A percentile compares a stretch with the other conserved stretches of the same genome.
These are phyloP conservation scores for Herpetospermum pedunculosum DNA, from an alignment of 306 rosid genomes.

Conservation along the genomic window DNA sequence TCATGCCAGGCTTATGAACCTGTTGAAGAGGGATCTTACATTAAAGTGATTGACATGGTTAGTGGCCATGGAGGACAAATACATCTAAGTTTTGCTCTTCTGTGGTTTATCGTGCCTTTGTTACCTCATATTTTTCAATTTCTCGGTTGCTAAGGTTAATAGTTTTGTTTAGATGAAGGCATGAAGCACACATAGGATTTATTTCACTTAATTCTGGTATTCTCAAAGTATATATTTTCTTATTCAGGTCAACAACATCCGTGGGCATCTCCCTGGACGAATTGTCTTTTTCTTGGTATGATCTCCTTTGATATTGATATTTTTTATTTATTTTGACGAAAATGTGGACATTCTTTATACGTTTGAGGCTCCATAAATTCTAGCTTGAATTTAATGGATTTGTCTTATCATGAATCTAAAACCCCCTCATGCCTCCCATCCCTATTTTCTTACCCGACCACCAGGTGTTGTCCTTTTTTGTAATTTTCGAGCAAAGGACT, in stretches of 20 bases:
- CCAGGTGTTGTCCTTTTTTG: background rate
- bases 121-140: too few relatives aligned
- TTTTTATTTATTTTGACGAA: background rate
- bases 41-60: conserved; percentile 97
- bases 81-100: conserved; percentile 56
- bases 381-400: background rate
- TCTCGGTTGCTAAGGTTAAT: conserved; percentile 1
- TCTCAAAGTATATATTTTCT: conserved; percentile 16
- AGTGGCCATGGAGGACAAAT: conserved; percentile 97
- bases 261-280: conserved; percentile 98
- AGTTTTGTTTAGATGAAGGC: conserved; percentile 1
- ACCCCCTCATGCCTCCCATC: background rate
- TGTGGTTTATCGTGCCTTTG: background rate
- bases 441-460: too few relatives aligned
- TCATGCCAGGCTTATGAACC: conserved; percentile 71
- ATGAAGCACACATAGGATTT: background rate
- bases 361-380: background rate
- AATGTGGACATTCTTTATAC: conserved; percentile 11
- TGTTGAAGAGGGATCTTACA: conserved; percentile 94
- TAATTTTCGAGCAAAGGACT: background rate
- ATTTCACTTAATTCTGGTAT: conserved; percentile 2
- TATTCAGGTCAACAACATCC: conserved; percentile 89
- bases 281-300: conserved; percentile 95
- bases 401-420: background rate
- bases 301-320: conserved; percentile 13